phyloP scores from a whole-genome alignment of 2,329 filamentous ascomycete genomes.

The Pseudogymnoascus sp. region DNA sequence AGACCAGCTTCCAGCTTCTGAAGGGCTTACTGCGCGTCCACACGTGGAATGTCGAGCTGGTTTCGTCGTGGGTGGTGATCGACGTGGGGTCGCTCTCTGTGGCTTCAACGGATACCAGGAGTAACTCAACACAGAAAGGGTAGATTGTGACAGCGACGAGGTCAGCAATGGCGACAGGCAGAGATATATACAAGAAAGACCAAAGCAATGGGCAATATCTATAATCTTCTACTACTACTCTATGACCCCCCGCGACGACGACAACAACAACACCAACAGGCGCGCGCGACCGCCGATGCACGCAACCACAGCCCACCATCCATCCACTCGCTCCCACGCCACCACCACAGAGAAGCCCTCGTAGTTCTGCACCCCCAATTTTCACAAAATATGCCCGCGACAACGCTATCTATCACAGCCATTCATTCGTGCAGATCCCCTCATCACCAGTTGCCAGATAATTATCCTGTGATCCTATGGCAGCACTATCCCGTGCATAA shows the following conservation, averaged over 20 bases:
- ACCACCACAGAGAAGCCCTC: background rate
- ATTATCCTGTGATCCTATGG: background rate
- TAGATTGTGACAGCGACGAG: background rate
- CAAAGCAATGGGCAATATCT: background rate
- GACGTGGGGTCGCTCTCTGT: background rate
- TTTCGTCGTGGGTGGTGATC: background rate
- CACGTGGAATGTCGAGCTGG: background rate
- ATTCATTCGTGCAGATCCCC: constrained; percentile 2
- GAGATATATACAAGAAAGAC: background rate
- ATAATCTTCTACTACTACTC: background rate
- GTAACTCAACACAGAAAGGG: background rate
- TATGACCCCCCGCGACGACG: background rate
- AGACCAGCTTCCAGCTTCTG: background rate
- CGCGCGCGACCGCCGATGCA: background rate
- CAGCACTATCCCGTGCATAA: constrained; percentile 1
- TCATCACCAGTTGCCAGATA: background rate
- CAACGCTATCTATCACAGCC: background rate
- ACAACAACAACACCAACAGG: constrained; percentile 1
- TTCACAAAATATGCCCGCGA: background rate
- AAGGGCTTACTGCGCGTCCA: background rate
- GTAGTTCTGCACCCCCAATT: constrained; percentile 2
- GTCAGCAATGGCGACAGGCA: background rate
- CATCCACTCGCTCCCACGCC: constrained; percentile 3
- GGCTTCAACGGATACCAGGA: background rate
- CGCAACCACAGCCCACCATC: constrained; percentile 6